A percentile compares a stretch with the other conserved stretches of the same genome.
These are phyloP conservation scores for Globisporangium cylindrosporum DNA, from an alignment of 352 stramenopile genomes.

Conservation along the genomic window DNA sequence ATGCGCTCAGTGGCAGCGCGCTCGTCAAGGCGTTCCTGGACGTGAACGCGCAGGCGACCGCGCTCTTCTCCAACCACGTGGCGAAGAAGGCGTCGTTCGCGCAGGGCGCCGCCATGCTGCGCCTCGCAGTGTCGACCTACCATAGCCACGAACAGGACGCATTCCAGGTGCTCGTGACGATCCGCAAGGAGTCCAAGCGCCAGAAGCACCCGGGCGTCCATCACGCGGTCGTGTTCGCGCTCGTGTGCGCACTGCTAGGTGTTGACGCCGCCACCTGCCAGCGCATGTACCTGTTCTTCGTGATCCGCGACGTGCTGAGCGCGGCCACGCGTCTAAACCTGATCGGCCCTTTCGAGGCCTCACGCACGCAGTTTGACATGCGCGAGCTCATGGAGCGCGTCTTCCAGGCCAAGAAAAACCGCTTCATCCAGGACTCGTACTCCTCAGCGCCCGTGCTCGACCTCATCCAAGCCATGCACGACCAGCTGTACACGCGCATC, in stretches of 20 bases:
- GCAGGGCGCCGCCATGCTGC: slow-evolving; percentile 63
- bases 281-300: slow-evolving; percentile 80
- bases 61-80: slow-evolving; percentile 79
- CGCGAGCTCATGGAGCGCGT: slow-evolving; percentile 48
- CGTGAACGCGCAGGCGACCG: slow-evolving; percentile 48
- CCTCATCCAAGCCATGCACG: slow-evolving; percentile 80
- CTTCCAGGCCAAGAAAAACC: slow-evolving; percentile 64
- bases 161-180: slow-evolving; percentile 36
- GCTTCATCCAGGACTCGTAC: slow-evolving; percentile 60
- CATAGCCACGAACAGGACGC: slow-evolving; percentile 19
- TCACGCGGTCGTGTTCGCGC: slow-evolving; percentile 65
- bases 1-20: neutral
- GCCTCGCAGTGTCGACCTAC: slow-evolving; percentile 66
- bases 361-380: slow-evolving; percentile 62
- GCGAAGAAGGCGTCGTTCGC: slow-evolving; percentile 73
- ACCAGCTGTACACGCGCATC: slow-evolving; percentile 87
- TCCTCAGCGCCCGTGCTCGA: slow-evolving; percentile 77
- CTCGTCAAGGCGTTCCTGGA: slow-evolving; percentile 44
- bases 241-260: slow-evolving; percentile 54
- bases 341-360: slow-evolving; percentile 68
- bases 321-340: slow-evolving; percentile 80
- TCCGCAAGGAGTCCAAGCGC: slow-evolving; percentile 52
- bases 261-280: slow-evolving; percentile 47
- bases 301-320: slow-evolving; percentile 69
- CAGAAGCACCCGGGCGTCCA: slow-evolving; percentile 53